phyloP scores from a whole-genome alignment of 2,329 filamentous ascomycete species.

The Aspergillus puulaauensis region DNA sequence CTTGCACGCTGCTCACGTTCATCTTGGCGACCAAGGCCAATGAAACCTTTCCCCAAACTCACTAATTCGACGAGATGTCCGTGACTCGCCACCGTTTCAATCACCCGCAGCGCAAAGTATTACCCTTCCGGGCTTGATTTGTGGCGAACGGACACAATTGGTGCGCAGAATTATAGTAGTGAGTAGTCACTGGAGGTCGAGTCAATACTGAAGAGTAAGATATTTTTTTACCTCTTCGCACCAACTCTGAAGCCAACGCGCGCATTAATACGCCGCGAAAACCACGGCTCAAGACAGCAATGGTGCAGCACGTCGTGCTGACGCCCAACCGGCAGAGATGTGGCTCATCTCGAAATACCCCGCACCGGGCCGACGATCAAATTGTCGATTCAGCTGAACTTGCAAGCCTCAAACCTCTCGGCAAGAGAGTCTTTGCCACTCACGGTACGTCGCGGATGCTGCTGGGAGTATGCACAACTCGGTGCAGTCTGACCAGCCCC shows the following conservation, averaged over 20 bases:
- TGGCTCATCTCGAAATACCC: constrained; percentile 13
- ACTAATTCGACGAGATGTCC: background rate
- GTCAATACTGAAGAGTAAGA: background rate
- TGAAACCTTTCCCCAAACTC: background rate
- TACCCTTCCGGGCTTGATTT: background rate
- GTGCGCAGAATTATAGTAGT: background rate
- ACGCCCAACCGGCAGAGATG: constrained; percentile 8
- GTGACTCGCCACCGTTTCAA: background rate
- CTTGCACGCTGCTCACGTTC: background rate
- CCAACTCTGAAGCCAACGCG: background rate
- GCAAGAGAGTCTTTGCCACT: constrained; percentile 1
- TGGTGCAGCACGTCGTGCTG: constrained; percentile 1
- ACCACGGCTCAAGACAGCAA: background rate
- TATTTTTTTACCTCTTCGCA: background rate
- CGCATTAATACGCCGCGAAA: background rate
- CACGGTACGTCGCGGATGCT: background rate
- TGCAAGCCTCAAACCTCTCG: constrained; percentile 10
- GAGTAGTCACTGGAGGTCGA: background rate
- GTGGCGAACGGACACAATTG: background rate
- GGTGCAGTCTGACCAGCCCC: background rate
- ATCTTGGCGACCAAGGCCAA: background rate
- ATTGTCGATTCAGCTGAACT: constrained; percentile 16
- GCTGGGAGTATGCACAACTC: background rate
- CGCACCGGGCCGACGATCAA: constrained; percentile 15
- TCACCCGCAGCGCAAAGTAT: background rate